These are phyloP conservation scores for Ceratobasidium sp. DNA, from an alignment of 1,284 basidiomycete species.

Conservation along the genomic window DNA sequence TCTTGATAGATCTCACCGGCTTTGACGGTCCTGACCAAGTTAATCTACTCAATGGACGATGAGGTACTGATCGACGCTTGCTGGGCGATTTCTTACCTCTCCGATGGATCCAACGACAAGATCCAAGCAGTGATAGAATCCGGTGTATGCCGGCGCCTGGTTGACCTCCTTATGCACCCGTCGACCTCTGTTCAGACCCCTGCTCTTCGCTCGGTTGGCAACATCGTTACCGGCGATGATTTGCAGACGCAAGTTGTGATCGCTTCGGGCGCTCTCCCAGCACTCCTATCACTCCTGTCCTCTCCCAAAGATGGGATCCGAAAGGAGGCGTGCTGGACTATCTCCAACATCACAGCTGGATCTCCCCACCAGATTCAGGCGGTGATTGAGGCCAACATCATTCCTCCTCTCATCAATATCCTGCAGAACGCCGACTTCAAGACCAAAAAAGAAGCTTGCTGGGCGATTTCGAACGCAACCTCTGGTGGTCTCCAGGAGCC, in stretches of 20 bases:
- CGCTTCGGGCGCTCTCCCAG: constrained; percentile 64
- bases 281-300: constrained; percentile 62
- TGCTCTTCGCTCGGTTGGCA: constrained; percentile 67
- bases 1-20: constrained; percentile 88
- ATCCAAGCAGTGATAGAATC: constrained; percentile 99
- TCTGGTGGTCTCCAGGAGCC: constrained; percentile 98
- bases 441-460: constrained; percentile 99
- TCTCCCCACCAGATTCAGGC: constrained; percentile 96
- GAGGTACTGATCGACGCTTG: constrained; percentile 99
- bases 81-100: constrained; percentile 99
- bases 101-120: constrained; percentile 99
- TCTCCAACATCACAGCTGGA: constrained; percentile 98
- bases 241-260: constrained; percentile 70
- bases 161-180: constrained; percentile 96
- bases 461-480: constrained; percentile 99
- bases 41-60: constrained; percentile 99
- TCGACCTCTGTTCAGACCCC: constrained; percentile 81
- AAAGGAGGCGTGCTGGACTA: constrained; percentile 99
- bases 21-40: constrained; percentile 92
- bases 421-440: constrained; percentile 98
- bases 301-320: constrained; percentile 69
- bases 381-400: constrained; percentile 72
- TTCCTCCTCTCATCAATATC: constrained; percentile 98
- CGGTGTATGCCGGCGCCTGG: constrained; percentile 95
- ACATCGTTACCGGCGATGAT: constrained; percentile 71